Conservation (phyloP, 1,284 basidiomycete species). For the Papiliotrema flavescens region DNA sequence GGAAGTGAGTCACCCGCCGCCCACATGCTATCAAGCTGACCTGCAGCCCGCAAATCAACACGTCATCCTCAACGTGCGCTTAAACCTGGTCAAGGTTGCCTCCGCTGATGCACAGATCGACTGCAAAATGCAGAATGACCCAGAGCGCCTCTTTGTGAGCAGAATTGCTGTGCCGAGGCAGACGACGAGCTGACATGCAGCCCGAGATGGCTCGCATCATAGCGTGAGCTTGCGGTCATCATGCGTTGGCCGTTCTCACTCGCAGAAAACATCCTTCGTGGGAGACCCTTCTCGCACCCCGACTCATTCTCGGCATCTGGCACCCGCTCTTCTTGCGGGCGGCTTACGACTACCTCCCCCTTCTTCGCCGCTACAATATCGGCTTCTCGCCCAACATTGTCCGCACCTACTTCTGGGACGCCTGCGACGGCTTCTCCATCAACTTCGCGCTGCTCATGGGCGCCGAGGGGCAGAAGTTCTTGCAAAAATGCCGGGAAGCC, state of each 20-base stretch:
- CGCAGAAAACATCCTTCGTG: slow-evolving; percentile 61
- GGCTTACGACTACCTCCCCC: slow-evolving; percentile 70
- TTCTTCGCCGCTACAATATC: slow-evolving; percentile 79
- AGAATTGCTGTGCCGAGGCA: slow-evolving; percentile 1
- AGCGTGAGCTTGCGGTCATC: slow-evolving; percentile 34
- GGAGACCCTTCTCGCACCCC: slow-evolving; percentile 77
- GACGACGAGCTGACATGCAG: slow-evolving; percentile 16
- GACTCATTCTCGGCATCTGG: slow-evolving; percentile 82
- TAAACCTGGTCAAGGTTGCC: not conserved
- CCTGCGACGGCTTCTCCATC: slow-evolving; percentile 86
- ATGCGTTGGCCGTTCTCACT: not conserved
- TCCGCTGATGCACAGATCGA: slow-evolving; percentile 57
- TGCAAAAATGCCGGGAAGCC: slow-evolving; percentile 69
- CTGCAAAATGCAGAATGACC: slow-evolving; percentile 91
- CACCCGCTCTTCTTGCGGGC: slow-evolving; percentile 84
- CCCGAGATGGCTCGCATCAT: slow-evolving; percentile 78
- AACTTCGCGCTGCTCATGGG: slow-evolving; percentile 70
- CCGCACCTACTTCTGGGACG: slow-evolving; percentile 85
- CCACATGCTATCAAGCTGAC: not conserved
- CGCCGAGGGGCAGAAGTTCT: slow-evolving; percentile 64
- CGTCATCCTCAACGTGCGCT: slow-evolving; percentile 68
- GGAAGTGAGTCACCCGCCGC: slow-evolving; percentile 49
- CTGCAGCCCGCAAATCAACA: slow-evolving; percentile 74
- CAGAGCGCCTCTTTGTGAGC: slow-evolving; percentile 72
- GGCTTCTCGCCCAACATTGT: slow-evolving; percentile 68